Evolutionary conservation across 768 basidiomycete genomes (phyloP), one percentile per base, ranked within the genome.

Genomic region (Russula virescens): DNA sequence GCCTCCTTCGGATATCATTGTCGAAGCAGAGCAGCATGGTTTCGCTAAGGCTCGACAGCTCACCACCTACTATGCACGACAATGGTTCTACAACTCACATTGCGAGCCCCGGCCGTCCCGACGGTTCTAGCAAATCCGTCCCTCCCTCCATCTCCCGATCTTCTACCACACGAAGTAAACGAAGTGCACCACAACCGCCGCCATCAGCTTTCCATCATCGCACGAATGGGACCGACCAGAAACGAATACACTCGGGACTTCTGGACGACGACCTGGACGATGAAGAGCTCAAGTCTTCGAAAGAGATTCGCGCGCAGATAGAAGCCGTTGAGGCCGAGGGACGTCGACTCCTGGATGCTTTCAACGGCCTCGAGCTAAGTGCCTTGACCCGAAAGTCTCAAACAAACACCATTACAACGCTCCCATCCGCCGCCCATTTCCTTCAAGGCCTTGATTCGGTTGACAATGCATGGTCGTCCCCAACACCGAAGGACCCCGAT

Each of bases 301-400:
- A 80, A 64, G 80, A 86, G 43, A 84, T 91, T 58, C 83, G 80
- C 43, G 76, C 80, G 49, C 86, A 91, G 68, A 87, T 92, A 47
- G 75, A 80, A 62, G 73, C 78, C 7, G 82, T 92, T 47, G 88
- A 91, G 71, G 83, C 84, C 35, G 89, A 92, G 70, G 83, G 81
- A 7, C 79, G 80, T 64, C 78, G 86, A 53, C 73, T 91, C 50
- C 80, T 90, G 73, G 89, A 91, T 69, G 88, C 89, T 3, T 91
- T 91, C 72, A 88, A 83, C 67, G 88, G 89, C 10, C 76, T 91
- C 43, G 89, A 91, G 71, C 76, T 91, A 61, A 86, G 80, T 38
- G 82, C 85, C 23, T 74, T 90, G 52, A 83, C 85, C 11, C 79
- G 79, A 16, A 71, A 78, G 34, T 74, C 77, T 73, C 38, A 76